These are phyloP conservation scores for Stagonosporopsis vannaccii DNA, from an alignment of 2,329 filamentous ascomycete species.

Conservation along the genomic window DNA sequence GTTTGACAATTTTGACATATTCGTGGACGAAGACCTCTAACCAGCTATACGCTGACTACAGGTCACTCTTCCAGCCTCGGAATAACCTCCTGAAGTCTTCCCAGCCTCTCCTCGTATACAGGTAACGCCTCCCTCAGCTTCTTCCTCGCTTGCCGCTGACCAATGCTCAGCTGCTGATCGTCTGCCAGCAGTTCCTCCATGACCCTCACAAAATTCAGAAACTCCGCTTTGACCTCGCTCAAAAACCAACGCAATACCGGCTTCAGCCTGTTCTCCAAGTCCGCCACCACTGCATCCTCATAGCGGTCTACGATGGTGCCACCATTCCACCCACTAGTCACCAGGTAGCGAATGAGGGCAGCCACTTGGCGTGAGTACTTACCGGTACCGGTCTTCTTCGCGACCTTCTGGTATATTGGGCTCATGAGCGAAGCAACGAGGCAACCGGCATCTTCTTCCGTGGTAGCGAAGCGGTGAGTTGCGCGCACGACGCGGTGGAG, in stretches of 20 bases:
- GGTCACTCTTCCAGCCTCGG: slow-evolving; percentile 1
- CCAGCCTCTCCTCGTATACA: slow-evolving; percentile 7
- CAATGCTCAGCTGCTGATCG: slow-evolving; percentile 14
- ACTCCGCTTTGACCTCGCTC: slow-evolving; percentile 11
- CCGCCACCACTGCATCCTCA: slow-evolving; percentile 7
- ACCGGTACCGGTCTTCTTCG: slow-evolving; percentile 1
- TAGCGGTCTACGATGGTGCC: slow-evolving; percentile 14
- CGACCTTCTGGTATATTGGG: slow-evolving; percentile 8
- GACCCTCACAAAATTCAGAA: slow-evolving; percentile 13
- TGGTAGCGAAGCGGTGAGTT: slow-evolving; percentile 14
- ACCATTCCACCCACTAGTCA: slow-evolving; percentile 9
- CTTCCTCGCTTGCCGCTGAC: slow-evolving; percentile 9
- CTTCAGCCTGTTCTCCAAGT: slow-evolving; percentile 5
- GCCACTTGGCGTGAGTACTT: slow-evolving; percentile 11
- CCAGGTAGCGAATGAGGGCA: slow-evolving; percentile 8
- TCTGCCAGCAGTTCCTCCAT: slow-evolving; percentile 12
- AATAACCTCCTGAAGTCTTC: background rate
- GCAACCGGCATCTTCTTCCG: slow-evolving; percentile 12
- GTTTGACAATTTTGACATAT: too few relatives aligned
- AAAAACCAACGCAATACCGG: slow-evolving; percentile 14
- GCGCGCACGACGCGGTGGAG: slow-evolving; percentile 12
- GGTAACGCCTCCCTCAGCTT: slow-evolving; percentile 7
- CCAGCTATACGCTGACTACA: background rate
- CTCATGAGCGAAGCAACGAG: slow-evolving; percentile 13
- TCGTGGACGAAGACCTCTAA: background rate